phyloP scores from a whole-genome alignment of 331 rosid species.

The Spiraea crenata region DNA sequence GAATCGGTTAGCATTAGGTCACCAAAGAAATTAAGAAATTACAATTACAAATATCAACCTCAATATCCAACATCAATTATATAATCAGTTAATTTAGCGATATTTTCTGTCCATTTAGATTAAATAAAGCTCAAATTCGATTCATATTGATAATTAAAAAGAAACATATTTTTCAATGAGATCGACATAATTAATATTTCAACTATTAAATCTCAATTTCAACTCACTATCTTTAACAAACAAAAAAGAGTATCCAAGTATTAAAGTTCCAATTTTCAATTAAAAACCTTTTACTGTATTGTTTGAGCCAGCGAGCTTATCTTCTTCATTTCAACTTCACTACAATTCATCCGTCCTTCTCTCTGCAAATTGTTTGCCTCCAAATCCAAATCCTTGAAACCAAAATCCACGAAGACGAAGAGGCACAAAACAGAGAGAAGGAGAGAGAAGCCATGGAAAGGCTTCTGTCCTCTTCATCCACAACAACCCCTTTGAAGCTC shows the following conservation, averaged over 20 bases:
- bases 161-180: too few species aligned
- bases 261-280: neutral
- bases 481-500: slow-evolving; percentile 38
- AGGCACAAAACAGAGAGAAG: neutral
- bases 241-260: neutral
- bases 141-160: too few species aligned
- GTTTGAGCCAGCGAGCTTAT: slow-evolving; percentile 37
- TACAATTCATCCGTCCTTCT: slow-evolving; percentile 3
- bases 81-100: too few species aligned
- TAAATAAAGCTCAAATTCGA: too few species aligned
- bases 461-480: slow-evolving; percentile 71
- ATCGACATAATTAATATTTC: too few species aligned
- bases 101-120: too few species aligned
- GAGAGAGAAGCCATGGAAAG: slow-evolving; percentile 75
- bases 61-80: too few species aligned
- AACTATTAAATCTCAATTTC: too few species aligned
- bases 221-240: too few species aligned
- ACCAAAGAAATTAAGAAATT: too few species aligned
- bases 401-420: slow-evolving; percentile 19
- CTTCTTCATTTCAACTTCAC: slow-evolving; percentile 30
- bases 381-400: neutral
- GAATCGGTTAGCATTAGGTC: too few species aligned
- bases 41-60: too few species aligned
- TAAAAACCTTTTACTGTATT: neutral
- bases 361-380: slow-evolving; percentile 29